Conservation (phyloP, 768 basidiomycete genomes). For the Suillus subluteus region DNA sequence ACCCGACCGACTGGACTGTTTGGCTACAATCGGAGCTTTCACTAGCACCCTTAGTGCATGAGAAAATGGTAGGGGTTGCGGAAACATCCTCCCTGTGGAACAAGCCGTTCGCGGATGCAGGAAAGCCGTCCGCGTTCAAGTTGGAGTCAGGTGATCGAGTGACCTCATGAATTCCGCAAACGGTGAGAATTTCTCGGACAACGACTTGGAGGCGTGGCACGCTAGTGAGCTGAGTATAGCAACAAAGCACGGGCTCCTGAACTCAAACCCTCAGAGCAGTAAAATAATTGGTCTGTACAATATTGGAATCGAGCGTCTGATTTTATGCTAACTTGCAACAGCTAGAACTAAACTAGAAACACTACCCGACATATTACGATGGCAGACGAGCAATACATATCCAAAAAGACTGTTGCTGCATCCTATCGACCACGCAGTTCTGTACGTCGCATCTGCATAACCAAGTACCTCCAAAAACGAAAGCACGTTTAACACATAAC, state of each 20-base stretch:
- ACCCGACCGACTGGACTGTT: not conserved
- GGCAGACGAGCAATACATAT: constrained; percentile 39
- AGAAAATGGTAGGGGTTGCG: not conserved
- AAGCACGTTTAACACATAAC: constrained; percentile 5
- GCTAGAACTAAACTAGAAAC: not conserved
- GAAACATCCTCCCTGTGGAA: constrained; percentile 5
- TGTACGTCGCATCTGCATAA: constrained; percentile 25
- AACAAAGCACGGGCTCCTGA: not conserved
- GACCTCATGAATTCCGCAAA: constrained; percentile 3
- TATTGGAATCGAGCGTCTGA: not conserved
- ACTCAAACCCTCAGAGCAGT: not conserved
- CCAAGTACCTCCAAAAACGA: not conserved
- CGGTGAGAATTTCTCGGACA: constrained; percentile 6
- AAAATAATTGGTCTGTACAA: not conserved
- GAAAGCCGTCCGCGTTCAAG: constrained; percentile 4
- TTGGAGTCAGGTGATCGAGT: constrained; percentile 6
- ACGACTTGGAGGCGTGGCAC: not conserved
- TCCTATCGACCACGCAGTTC: constrained; percentile 46
- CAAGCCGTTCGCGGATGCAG: not conserved
- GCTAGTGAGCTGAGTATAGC: constrained; percentile 4
- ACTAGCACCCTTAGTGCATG: not conserved
- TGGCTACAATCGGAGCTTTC: not conserved
- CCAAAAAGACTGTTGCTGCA: constrained; percentile 33
- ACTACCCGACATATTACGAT: constrained; percentile 23
- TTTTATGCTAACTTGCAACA: not conserved